Evolutionary conservation across 2,329 filamentous ascomycete species (phyloP), one percentile per base, ranked within the genome.

Genomic region (Aspergillus calidoustus): DNA sequence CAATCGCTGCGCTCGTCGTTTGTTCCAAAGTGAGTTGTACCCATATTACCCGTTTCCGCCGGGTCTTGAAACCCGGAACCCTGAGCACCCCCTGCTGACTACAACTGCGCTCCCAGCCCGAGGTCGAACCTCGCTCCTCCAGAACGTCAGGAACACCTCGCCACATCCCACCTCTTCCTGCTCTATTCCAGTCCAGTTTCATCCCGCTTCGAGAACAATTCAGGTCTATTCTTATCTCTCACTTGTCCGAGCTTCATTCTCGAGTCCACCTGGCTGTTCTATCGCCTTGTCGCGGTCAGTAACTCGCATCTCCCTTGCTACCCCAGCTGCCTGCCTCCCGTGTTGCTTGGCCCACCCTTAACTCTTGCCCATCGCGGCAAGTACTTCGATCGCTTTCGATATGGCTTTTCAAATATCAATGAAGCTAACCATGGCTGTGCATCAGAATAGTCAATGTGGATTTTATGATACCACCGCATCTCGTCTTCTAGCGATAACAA

Each of bases 1-100:
- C 38, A 44, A 62, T 64, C 22, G 30, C 50, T 56, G 59, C 31
- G 41, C 46, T 48, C 50, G 44, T 31, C 15, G 41, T 59, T 31
- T 7, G 34, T 41, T 22, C 23, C 43, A 44, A 46, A 7, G 63
- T 67, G 31, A 63, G 64, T 62, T 59, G 34, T 43, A 48, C 31
- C 54, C 57, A 56, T 62, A 43, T 25, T 25, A 50, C 19, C 19
- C 19, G 11, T 15, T 62, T 54, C 49, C 58, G 56, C 55, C 52
- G 57, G 64, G 51, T 63, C 57, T 50, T 44, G 31, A 30, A 59
- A 54, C 22, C 51, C 25, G 58, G 62, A 65, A 66, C 61, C 38
- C 57, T 55, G 54, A 58, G 15, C 34, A 38, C 54, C 64, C 59
- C 65, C 57, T 66, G 59, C 65, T 67, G 60, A 68, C 64, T 62